Conservation (phyloP, 805 yeast genomes). For the Zygotorulaspora florentina region DNA sequence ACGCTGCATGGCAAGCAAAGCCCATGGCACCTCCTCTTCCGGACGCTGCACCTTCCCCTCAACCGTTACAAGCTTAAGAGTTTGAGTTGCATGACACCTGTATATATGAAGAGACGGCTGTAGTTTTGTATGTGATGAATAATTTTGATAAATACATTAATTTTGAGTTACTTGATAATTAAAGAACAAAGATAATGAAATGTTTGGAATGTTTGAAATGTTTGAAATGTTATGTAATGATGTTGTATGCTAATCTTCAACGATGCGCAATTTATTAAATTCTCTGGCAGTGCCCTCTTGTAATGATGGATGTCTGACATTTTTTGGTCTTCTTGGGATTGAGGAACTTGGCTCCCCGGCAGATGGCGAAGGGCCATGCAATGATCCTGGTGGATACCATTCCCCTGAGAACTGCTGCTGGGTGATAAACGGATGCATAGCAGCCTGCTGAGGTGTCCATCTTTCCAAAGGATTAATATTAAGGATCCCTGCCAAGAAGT, state of each 20-base stretch:
- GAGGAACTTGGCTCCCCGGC: slow-evolving; percentile 1
- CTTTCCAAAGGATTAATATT: slow-evolving; percentile 89
- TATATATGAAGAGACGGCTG: slow-evolving; percentile 7
- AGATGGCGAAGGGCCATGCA: slow-evolving; percentile 10
- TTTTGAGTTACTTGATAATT: background rate
- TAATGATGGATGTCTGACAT: slow-evolving; percentile 12
- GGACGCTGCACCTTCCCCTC: slow-evolving; percentile 32
- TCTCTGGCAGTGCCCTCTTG: slow-evolving; percentile 22
- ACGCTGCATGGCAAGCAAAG: slow-evolving; percentile 77
- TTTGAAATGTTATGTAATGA: no score
- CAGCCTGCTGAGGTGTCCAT: slow-evolving; percentile 96
- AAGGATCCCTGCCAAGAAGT: slow-evolving; percentile 72
- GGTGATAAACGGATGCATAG: slow-evolving; percentile 84
- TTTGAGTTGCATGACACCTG: slow-evolving; percentile 12
- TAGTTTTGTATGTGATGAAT: slow-evolving; percentile 1
- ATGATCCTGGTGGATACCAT: slow-evolving; percentile 50
- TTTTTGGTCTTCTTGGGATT: slow-evolving; percentile 8
- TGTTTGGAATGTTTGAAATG: no score
- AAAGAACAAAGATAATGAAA: background rate
- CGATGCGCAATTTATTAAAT: slow-evolving; percentile 21
- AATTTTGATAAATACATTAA: background rate
- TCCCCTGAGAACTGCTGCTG: slow-evolving; percentile 49
- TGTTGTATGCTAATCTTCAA: slow-evolving; percentile 9
- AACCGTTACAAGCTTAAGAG: slow-evolving; percentile 35
- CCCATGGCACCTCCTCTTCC: slow-evolving; percentile 62